Percentiles rank a stretch among this genome's conserved stretches.
These are phyloP conservation scores for Fusarium kyushuense DNA, from an alignment of 2,329 filamentous ascomycete species.

Conservation along the genomic window DNA sequence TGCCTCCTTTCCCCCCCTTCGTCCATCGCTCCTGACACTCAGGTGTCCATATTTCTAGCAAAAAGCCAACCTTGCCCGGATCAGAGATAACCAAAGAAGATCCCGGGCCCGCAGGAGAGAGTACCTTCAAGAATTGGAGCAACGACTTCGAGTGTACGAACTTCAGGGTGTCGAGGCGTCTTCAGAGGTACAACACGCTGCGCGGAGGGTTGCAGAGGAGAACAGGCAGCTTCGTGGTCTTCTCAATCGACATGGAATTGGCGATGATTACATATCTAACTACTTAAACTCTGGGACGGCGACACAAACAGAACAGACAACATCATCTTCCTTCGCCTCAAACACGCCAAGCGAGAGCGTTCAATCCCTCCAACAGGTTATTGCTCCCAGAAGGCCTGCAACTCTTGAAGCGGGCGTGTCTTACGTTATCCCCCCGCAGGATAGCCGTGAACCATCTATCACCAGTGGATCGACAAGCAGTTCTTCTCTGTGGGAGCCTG, in stretches of 20 bases:
- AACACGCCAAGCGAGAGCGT: conserved; percentile 46
- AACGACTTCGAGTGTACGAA: conserved; percentile 70
- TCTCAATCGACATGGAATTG: conserved; percentile 68
- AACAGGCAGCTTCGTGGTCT: conserved; percentile 73
- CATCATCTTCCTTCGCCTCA: conserved; percentile 37
- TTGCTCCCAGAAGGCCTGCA: conserved; percentile 53
- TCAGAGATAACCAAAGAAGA: conserved; percentile 81
- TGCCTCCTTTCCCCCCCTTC: conserved; percentile 13
- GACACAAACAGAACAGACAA: conserved; percentile 37
- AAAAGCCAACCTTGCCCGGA: conserved; percentile 63
- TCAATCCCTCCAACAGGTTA: conserved; percentile 54
- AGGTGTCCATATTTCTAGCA: conserved; percentile 47
- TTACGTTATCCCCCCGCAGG: conserved; percentile 49
- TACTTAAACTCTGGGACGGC: conserved; percentile 50
- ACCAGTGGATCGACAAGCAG: conserved; percentile 50
- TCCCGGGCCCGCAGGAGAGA: conserved; percentile 81
- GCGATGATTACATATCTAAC: conserved; percentile 65
- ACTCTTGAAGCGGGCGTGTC: conserved; percentile 47
- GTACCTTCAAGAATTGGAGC: conserved; percentile 77
- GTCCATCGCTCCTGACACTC: conserved; percentile 35
- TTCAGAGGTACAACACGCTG: conserved; percentile 77
- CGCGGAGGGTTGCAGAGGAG: conserved; percentile 75
- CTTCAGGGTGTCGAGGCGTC: conserved; percentile 75
- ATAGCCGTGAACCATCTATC: conserved; percentile 52
- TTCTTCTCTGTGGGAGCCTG: conserved; percentile 52